Base-by-base conservation (phyloP, 768 basidiomycete genomes). In the Amanita thiersii region DNA sequence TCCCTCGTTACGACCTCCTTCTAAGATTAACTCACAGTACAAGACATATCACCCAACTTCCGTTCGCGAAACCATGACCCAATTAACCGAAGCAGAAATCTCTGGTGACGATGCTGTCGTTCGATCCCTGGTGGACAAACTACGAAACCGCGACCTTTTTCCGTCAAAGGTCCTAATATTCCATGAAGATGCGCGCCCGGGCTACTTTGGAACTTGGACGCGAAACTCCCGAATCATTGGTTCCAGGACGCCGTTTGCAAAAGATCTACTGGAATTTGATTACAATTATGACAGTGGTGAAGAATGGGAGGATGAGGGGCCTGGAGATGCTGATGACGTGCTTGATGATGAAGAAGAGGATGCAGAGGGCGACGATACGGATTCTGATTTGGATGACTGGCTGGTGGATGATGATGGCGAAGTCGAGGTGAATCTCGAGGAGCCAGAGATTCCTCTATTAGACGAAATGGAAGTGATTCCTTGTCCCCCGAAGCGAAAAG, bases 141-240 rank as follows among this genome's bases (percentile, higher is more conserved):
- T 99, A 7, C 64, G 68, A 38, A 70, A 91, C 46, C 77, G 83
- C 9, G 59, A 57, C 4, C 52, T 66, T 18, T 66, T 90, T 34
- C 84, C 84, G 0, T 76, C 80, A 37, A 98, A 96, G 61, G 77
- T 81, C 2, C 66, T 98, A 29, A 80, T 87, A 45, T 98, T 96
- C 59, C 62, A 68, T 11, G 82, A 83, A 44, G 90, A 98, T 57
- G 70, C 74, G 0, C 78, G 96, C 36, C 94, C 96, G 9, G 91
- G 91, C 1, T 98, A 94, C 60, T 84, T 80, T 52, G 94, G 93
- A 15, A 98, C 96, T 4, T 97, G 88, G 83, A 92, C 91, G 5
- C 81, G 84, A 40, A 77, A 69, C 46, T 93, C 91, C 10, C 68
- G 69, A 12, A 61, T 77, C 24, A 78, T 98, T 45, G 84, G 90